Evolutionary conservation across 805 yeast genomes (phyloP).

Genomic region (Candida germanica): DNA sequence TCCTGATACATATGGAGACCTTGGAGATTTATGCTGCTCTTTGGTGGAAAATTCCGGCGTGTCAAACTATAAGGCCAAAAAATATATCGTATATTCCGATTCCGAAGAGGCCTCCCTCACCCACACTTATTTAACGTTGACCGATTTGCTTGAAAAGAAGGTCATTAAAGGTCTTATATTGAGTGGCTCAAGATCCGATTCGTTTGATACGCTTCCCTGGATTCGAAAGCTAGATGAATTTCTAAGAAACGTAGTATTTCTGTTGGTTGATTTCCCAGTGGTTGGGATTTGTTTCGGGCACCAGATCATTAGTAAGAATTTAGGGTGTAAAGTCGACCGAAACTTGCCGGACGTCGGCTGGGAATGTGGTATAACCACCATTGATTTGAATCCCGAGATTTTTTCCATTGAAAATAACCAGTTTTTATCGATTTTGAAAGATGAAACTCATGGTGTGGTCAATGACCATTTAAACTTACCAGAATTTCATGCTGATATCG

Average conservation of each 20-base stretch:
- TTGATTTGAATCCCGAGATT: constrained; percentile 43
- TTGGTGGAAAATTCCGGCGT: constrained; percentile 22
- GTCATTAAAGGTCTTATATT: constrained; percentile 42
- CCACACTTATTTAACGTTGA: constrained; percentile 14
- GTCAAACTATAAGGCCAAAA: constrained; percentile 19
- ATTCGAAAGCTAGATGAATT: constrained; percentile 37
- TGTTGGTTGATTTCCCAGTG: constrained; percentile 32
- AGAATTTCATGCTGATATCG: constrained; percentile 40
- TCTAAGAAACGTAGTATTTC: constrained; percentile 18
- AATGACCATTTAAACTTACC: constrained; percentile 31
- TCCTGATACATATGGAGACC: constrained; percentile 44
- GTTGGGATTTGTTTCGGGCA: constrained; percentile 88
- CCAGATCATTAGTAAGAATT: constrained; percentile 66
- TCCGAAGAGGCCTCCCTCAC: constrained; percentile 12
- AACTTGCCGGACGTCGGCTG: constrained; percentile 55
- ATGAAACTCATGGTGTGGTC: constrained; percentile 5
- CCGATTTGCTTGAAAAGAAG: constrained; percentile 24
- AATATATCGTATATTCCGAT: constrained; percentile 36
- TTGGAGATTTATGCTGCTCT: constrained; percentile 45
- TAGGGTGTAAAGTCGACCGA: constrained; percentile 58
- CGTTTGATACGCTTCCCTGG: constrained; percentile 44
- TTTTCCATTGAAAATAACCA: constrained; percentile 18
- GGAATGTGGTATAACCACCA: constrained; percentile 64
- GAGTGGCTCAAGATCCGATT: constrained; percentile 52
- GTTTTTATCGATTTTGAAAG: constrained; percentile 9